These are phyloP conservation scores for Globisporangium viniferum DNA, from an alignment of 352 stramenopile genomes.

Conservation along the genomic window DNA sequence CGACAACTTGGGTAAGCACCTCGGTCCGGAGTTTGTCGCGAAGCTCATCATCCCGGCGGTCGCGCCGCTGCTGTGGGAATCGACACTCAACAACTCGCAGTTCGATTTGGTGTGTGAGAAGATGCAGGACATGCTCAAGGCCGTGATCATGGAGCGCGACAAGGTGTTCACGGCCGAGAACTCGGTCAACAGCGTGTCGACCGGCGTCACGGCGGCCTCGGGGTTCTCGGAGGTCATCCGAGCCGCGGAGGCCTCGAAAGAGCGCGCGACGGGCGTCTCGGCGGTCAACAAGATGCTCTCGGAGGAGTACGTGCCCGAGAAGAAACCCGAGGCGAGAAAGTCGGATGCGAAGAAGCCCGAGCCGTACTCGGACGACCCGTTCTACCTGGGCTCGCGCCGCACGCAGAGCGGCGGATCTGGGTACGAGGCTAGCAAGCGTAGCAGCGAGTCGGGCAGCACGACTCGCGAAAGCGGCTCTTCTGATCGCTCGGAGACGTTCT, in stretches of 20 bases:
- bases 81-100: conserved; percentile 72
- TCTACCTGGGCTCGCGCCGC: conserved; percentile 57
- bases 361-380: conserved; percentile 78
- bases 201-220: conserved; percentile 49
- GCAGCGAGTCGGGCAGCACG: not conserved
- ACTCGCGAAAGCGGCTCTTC: conserved; percentile 26
- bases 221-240: conserved; percentile 67
- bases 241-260: conserved; percentile 64
- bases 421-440: conserved; percentile 25
- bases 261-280: conserved; percentile 56
- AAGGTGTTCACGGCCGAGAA: conserved; percentile 73
- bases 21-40: conserved; percentile 77
- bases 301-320: conserved; percentile 73
- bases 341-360: conserved; percentile 38
- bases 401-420: conserved; percentile 40
- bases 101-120: conserved; percentile 87
- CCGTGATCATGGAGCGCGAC: conserved; percentile 77
- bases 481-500: conserved; percentile 65
- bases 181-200: conserved; percentile 63
- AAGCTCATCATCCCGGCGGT: conserved; percentile 84
- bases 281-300: conserved; percentile 77
- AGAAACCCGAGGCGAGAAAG: conserved; percentile 23
- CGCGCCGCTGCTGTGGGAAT: conserved; percentile 76
- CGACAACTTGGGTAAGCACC: conserved; percentile 85
- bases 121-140: conserved; percentile 88